Conservation (phyloP, 352 stramenopile genomes). For the Phytophthora chlamydospora region DNA sequence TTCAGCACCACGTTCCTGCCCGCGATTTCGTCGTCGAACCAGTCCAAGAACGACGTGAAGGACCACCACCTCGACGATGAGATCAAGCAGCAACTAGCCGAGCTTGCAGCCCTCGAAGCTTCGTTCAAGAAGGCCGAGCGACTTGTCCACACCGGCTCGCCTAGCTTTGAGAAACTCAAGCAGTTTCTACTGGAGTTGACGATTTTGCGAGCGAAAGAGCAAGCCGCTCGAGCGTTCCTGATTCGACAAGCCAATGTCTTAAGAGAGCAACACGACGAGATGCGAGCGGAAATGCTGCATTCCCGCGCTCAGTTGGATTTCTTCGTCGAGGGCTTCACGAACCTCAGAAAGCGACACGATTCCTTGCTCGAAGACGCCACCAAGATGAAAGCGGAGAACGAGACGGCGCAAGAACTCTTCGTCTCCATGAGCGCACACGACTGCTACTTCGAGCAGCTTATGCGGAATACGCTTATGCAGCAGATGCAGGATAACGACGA, state of each 20-base stretch:
- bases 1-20: conserved; percentile 79
- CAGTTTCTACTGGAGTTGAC: conserved; percentile 69
- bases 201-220: conserved; percentile 60
- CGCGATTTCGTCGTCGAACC: conserved; percentile 33
- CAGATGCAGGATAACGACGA: conserved; percentile 47
- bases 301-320: conserved; percentile 74
- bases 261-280: conserved; percentile 54
- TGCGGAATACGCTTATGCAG: conserved; percentile 50
- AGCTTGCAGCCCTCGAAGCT: conserved; percentile 54
- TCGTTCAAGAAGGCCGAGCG: conserved; percentile 73
- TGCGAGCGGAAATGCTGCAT: conserved; percentile 68
- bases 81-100: conserved; percentile 42
- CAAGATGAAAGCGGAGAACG: conserved; percentile 64
- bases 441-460: conserved; percentile 56
- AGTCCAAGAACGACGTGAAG: conserved; percentile 34
- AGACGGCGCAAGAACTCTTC: conserved; percentile 62
- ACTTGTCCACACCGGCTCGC: conserved; percentile 53
- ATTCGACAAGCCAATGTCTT: conserved; percentile 58
- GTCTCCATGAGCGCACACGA: conserved; percentile 65
- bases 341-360: conserved; percentile 70
- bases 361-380: conserved; percentile 58
- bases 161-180: conserved; percentile 83
- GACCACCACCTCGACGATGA: conserved; percentile 70
- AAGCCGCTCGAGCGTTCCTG: conserved; percentile 59
- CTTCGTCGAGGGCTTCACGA: conserved; percentile 80